Evolutionary conservation across 2,329 filamentous ascomycete genomes (phyloP).

Genomic region (Cercospora sesami): DNA sequence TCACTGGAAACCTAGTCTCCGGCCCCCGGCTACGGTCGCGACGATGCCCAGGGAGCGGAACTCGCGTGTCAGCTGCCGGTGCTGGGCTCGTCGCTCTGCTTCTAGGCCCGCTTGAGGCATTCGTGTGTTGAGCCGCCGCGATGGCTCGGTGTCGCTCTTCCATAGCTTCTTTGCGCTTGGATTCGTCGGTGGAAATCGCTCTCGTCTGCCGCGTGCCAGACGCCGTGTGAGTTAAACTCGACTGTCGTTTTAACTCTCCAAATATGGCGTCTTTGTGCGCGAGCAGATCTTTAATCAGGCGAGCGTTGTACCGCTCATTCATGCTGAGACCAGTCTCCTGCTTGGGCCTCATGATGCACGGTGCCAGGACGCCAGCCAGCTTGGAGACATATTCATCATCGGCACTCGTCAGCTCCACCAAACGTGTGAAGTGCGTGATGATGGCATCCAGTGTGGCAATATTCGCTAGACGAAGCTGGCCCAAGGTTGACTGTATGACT

Average conservation of each 20-base stretch:
- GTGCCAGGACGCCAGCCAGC: constrained; percentile 73
- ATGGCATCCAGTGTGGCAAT: constrained; percentile 98
- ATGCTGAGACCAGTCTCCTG: constrained; percentile 86
- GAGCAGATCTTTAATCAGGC: constrained; percentile 87
- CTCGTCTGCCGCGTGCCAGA: constrained; percentile 63
- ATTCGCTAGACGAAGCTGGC: constrained; percentile 90
- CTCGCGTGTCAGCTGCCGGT: constrained; percentile 39
- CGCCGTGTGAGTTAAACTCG: constrained; percentile 65
- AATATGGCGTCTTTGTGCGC: constrained; percentile 94
- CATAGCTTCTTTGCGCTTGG: constrained; percentile 88
- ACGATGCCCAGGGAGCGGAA: constrained; percentile 56
- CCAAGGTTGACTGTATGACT: constrained; percentile 92
- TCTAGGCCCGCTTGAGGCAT: constrained; percentile 30
- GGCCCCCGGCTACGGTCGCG: constrained; percentile 72
- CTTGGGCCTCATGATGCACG: constrained; percentile 84
- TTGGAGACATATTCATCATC: constrained; percentile 80
- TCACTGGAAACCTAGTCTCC: constrained; percentile 77
- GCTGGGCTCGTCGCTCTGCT: constrained; percentile 51
- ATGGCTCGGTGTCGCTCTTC: constrained; percentile 87
- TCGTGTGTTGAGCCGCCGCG: constrained; percentile 47
- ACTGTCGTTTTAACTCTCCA: constrained; percentile 89
- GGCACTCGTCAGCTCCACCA: constrained; percentile 94
- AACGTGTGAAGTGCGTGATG: constrained; percentile 94
- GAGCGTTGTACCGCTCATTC: constrained; percentile 91
- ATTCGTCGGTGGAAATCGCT: constrained; percentile 92